Base-by-base conservation (phyloP, 441 rosid genomes). In the Iberis amara region DNA sequence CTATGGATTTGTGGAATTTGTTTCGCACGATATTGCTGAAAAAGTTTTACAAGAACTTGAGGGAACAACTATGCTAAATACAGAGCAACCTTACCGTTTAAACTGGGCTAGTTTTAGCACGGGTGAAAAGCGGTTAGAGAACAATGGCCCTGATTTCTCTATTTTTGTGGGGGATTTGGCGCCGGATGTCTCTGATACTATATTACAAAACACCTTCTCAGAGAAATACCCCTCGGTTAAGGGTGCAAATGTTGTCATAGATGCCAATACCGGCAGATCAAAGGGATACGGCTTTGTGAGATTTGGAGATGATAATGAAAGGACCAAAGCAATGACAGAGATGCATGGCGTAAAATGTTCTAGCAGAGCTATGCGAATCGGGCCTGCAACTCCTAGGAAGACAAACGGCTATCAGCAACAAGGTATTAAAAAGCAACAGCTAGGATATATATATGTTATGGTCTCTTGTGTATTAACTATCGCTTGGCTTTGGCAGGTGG, bases 271-370 rank as follows among this genome's bases (percentile, higher is more conserved):
- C 13, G 90, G 95, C 10, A 90, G 89, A 52, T 85, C 98, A 39
- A 91, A 87, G 57, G 98, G 98, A 26, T 91, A 87, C 32, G 98
- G 96, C 33, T 91, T 91, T 74, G 98, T 91, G 72, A 83, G 95
- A 71, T 91, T 90, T 70, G 89, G 90, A 30, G 96, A 91, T 59
- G 95, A 85, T 42, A 68, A 18, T 50, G 98, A 91, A 63, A 79
- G 87, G 65, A 69, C 80, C 40, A 75, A 78, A 58, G 96, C 98
- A 31, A 85, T 88, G 96, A 52, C 70, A 10, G 98, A 91, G 73
- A 91, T 91, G 98, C 74, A 88, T 57, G 96, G 96, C 47, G 75
- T 76, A 5, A 79, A 79, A 61, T 91, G 96, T 72, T 91, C 85
- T 3, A 85, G 80, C 76, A 80, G 98, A 76, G 84, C 95, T 32